These are phyloP conservation scores for Naganishia onofrii DNA, from an alignment of 768 basidiomycete species.

Conservation along the genomic window DNA sequence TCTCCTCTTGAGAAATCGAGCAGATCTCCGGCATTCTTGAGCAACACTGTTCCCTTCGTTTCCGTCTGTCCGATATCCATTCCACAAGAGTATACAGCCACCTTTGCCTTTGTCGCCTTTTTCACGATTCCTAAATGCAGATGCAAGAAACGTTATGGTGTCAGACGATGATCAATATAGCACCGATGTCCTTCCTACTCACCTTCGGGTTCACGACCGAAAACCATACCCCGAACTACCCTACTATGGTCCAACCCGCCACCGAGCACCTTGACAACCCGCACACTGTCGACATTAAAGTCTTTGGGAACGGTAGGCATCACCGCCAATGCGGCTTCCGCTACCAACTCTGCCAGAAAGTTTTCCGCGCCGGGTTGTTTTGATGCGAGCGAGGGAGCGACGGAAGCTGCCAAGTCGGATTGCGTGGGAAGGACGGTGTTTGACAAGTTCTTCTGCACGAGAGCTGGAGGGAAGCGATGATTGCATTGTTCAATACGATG, in stretches of 20 bases:
- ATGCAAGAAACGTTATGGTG: no score
- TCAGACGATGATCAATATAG: background rate
- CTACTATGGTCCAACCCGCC: constrained; percentile 77
- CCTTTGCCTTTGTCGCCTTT: constrained; percentile 80
- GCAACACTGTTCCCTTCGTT: constrained; percentile 95
- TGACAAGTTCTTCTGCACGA: constrained; percentile 28
- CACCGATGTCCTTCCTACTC: constrained; percentile 39
- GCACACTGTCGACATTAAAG: constrained; percentile 97
- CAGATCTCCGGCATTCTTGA: constrained; percentile 94
- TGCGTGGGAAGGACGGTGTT: constrained; percentile 65
- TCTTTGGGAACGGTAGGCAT: constrained; percentile 75
- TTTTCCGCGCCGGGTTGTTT: constrained; percentile 97
- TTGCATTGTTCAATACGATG: background rate
- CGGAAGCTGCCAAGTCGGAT: constrained; percentile 66
- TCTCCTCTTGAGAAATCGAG: constrained; percentile 94
- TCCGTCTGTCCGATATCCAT: constrained; percentile 95
- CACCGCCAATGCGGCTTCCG: constrained; percentile 85
- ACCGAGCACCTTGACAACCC: constrained; percentile 98
- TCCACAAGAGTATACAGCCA: constrained; percentile 89
- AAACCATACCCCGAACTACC: constrained; percentile 97
- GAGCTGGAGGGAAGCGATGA: constrained; percentile 9
- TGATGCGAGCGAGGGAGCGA: constrained; percentile 88
- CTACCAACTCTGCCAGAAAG: constrained; percentile 72
- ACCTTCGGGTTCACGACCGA: constrained; percentile 94
- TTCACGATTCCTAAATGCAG: constrained; percentile 66